Conservation (phyloP, 1,284 basidiomycete genomes). For the Ceratobasidium sp. region DNA sequence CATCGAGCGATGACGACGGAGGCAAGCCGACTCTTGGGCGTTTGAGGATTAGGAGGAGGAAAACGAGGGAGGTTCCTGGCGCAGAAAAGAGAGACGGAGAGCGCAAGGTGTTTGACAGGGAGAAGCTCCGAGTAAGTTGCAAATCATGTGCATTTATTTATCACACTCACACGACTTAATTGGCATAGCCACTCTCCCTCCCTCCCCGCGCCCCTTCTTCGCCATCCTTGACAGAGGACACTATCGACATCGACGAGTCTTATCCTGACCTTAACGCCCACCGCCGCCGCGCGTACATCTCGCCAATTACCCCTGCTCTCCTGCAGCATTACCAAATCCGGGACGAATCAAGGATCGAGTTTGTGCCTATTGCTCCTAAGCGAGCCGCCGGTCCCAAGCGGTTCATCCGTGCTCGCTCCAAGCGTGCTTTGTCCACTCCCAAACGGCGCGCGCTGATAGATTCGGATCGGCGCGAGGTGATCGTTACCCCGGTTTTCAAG, state of each 20-base stretch:
- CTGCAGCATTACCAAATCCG: background rate
- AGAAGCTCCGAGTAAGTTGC: slow-evolving; percentile 31
- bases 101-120: slow-evolving; percentile 32
- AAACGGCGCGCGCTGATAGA: background rate
- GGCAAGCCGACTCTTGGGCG: background rate
- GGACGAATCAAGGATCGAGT: slow-evolving; percentile 3
- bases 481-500: slow-evolving; percentile 4
- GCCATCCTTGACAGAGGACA: background rate
- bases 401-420: background rate
- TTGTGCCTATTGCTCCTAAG: slow-evolving; percentile 22
- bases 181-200: slow-evolving; percentile 26
- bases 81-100: background rate
- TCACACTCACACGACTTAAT: background rate
- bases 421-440: background rate
- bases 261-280: slow-evolving; percentile 23
- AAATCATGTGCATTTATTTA: background rate
- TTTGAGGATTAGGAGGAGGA: background rate
- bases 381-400: slow-evolving; percentile 9
- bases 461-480: background rate
- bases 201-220: slow-evolving; percentile 12
- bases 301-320: slow-evolving; percentile 22
- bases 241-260: slow-evolving; percentile 25
- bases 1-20: slow-evolving; percentile 2
- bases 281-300: slow-evolving; percentile 3
- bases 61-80: background rate